Percentiles rank a stretch among this genome's conserved stretches.
Evolutionary conservation across 345 rosid genomes (phyloP).

Genomic region (Eucalyptus regnans): DNA sequence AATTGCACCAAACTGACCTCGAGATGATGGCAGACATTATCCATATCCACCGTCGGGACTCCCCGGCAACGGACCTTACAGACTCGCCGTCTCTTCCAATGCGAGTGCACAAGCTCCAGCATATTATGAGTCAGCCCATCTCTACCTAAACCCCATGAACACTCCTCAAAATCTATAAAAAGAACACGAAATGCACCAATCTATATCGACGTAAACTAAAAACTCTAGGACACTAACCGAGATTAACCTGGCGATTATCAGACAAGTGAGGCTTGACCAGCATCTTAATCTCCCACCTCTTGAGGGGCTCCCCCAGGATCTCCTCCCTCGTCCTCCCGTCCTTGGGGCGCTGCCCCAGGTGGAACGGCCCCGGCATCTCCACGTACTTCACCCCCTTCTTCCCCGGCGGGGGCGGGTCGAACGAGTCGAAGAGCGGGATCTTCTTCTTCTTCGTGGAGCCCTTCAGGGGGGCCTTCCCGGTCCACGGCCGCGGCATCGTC

Average conservation of each 20-base stretch:
- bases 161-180: background rate
- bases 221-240: conserved; percentile 34
- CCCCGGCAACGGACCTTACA: conserved; percentile 85
- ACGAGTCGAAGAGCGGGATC: conserved; percentile 67
- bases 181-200: background rate
- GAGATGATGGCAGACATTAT: conserved; percentile 68
- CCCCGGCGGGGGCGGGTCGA: conserved; percentile 51
- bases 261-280: conserved; percentile 56
- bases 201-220: background rate
- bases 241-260: conserved; percentile 85
- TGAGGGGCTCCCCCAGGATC: conserved; percentile 73
- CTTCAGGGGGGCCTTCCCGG: conserved; percentile 93
- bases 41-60: conserved; percentile 88
- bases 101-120: conserved; percentile 84
- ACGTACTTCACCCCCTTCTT: conserved; percentile 49
- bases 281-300: conserved; percentile 71
- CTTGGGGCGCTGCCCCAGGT: conserved; percentile 52
- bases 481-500: conserved; percentile 95
- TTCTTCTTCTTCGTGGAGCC: conserved; percentile 57
- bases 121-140: conserved; percentile 96
- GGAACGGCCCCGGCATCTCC: conserved; percentile 67
- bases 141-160: conserved; percentile 35
- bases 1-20: conserved; percentile 37
- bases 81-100: conserved; percentile 81
- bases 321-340: conserved; percentile 56